A percentile compares a stretch with the other conserved stretches of the same genome.
Conservation (phyloP, 805 yeast genomes). For the Suhomyces xylopsoci region DNA sequence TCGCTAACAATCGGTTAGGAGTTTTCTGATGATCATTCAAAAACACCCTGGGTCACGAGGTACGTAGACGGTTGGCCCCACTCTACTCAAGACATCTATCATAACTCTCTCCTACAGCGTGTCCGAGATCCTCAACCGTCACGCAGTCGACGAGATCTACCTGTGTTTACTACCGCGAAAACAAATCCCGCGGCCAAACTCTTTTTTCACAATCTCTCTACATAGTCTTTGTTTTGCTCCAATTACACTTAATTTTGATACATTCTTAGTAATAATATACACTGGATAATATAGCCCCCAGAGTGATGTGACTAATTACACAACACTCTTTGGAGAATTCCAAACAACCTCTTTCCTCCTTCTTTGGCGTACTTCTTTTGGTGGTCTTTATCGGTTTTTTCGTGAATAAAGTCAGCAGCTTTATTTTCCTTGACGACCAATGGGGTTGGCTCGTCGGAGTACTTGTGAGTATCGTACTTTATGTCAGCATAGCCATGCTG, state of each 20-base stretch:
- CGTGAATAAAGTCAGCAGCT: slow-evolving; percentile 24
- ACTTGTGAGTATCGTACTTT: slow-evolving; percentile 27
- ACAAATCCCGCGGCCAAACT: not conserved
- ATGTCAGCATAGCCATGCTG: slow-evolving; percentile 34
- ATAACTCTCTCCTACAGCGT: not conserved
- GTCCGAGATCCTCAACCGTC: not conserved
- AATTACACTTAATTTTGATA: not conserved
- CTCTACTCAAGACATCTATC: not conserved
- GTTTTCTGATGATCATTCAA: not conserved
- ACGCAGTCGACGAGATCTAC: not conserved
- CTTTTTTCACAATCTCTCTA: not conserved
- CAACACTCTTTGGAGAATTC: slow-evolving; percentile 6
- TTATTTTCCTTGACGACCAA: slow-evolving; percentile 19
- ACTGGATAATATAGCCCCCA: not conserved
- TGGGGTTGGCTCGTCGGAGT: slow-evolving; percentile 34
- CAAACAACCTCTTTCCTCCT: slow-evolving; percentile 11
- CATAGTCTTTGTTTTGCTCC: not conserved
- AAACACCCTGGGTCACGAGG: not conserved
- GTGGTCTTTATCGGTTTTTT: slow-evolving; percentile 24
- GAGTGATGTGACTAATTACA: not conserved
- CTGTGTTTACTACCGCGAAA: not conserved
- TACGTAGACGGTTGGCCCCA: not conserved
- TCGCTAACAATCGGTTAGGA: not conserved
- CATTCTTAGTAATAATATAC: not conserved
- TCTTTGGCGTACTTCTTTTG: slow-evolving; percentile 35